A percentile compares a stretch with the other conserved stretches of the same genome.
Conservation (phyloP, 73 alveolate species). For the Halteria grandinella region DNA sequence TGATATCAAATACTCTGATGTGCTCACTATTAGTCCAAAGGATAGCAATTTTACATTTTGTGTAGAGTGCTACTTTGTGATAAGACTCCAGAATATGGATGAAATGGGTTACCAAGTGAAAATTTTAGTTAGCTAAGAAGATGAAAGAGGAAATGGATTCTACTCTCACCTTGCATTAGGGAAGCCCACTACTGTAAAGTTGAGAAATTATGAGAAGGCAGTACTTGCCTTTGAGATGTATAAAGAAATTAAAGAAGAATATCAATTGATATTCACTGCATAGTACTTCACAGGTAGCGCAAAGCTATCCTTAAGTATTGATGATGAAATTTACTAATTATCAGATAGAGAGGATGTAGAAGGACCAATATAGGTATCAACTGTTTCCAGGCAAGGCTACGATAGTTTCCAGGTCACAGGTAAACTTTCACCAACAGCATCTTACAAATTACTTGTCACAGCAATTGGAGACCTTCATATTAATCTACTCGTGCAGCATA, state of each 20-base stretch:
- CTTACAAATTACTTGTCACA: background rate
- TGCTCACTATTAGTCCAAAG: too few relatives aligned
- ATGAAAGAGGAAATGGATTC: constrained; percentile 34
- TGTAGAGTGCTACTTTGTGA: constrained; percentile 21
- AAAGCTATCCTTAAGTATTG: too few relatives aligned
- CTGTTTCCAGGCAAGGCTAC: too few relatives aligned
- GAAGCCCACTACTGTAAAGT: constrained; percentile 6
- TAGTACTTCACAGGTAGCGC: constrained; percentile 26
- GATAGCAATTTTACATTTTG: too few relatives aligned
- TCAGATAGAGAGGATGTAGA: too few relatives aligned
- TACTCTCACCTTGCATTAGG: constrained; percentile 21
- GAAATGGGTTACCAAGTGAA: background rate
- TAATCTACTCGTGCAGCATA: background rate
- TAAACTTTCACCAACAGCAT: too few relatives aligned
- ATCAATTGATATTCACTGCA: too few relatives aligned
- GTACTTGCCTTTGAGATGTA: background rate
- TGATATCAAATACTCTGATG: too few relatives aligned
- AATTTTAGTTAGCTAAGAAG: constrained; percentile 10
- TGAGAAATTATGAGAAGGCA: background rate
- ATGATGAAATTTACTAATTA: too few relatives aligned
- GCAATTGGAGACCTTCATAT: constrained; percentile 30
- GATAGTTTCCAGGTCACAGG: too few relatives aligned
- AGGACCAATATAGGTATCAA: too few relatives aligned
- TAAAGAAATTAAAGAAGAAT: background rate
- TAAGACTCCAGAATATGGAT: background rate